phyloP scores from a whole-genome alignment of 371 early-diverging fungal species.

The Mortierella sp. region DNA sequence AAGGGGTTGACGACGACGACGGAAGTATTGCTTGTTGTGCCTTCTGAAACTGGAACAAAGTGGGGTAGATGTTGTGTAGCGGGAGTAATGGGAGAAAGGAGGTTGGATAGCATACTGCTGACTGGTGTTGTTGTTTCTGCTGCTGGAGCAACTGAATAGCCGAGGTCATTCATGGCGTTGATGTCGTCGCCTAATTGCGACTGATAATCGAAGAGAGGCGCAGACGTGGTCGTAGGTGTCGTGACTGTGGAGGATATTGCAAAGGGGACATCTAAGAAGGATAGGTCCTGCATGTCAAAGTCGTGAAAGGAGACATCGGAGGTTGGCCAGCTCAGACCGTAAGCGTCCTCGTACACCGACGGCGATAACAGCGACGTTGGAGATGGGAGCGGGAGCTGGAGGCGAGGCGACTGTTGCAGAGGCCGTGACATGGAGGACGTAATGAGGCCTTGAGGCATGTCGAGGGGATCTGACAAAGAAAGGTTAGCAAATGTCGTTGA shows the following conservation, averaged over 20 bases:
- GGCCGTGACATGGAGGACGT: not conserved
- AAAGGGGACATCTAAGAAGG: not conserved
- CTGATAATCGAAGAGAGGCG: not conserved
- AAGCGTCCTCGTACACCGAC: not conserved
- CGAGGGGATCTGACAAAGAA: not conserved
- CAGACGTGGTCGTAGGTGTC: not conserved
- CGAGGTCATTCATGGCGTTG: not conserved
- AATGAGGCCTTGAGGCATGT: not conserved
- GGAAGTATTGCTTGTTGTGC: not conserved
- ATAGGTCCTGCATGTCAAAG: conserved; percentile 3
- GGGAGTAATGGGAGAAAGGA: not conserved
- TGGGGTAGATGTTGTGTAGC: not conserved
- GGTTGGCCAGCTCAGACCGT: not conserved
- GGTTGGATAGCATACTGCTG: not conserved
- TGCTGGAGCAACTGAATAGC: not conserved
- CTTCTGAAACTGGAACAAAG: not conserved
- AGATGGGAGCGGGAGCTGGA: not conserved
- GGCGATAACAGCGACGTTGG: not conserved
- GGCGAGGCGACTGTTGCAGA: not conserved
- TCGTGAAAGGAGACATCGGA: not conserved
- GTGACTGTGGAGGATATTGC: not conserved
- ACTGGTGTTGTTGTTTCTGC: not conserved
- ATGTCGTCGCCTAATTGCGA: not conserved
- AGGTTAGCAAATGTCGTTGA: not conserved
- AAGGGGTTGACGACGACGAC: not conserved